phyloP scores from a whole-genome alignment of 441 rosid genomes.

The Sinapis alba region DNA sequence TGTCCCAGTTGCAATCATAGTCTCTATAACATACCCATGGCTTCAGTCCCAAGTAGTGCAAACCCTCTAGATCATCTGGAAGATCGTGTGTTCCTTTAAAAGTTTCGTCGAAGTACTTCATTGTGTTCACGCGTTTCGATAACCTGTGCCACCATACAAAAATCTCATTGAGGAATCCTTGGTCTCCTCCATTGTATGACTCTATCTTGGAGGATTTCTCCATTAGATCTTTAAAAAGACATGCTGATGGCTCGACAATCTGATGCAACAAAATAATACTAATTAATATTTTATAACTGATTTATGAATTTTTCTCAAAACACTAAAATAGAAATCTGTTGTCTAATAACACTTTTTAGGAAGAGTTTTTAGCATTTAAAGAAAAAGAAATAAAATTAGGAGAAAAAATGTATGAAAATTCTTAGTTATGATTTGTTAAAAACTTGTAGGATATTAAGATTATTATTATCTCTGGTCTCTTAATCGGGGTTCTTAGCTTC shows the following conservation, averaged over 20 bases:
- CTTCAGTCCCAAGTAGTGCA: constrained; percentile 72
- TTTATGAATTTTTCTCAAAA: background rate
- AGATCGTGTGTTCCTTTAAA: constrained; percentile 21
- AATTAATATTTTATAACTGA: background rate
- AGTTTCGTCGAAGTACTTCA: constrained; percentile 44
- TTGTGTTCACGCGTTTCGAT: constrained; percentile 48
- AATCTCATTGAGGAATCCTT: constrained; percentile 71
- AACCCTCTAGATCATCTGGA: constrained; percentile 35
- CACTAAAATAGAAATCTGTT: background rate
- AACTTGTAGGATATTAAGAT: too few relatives aligned
- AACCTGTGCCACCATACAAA: constrained; percentile 88
- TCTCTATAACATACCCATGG: constrained; percentile 88
- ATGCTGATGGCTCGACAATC: constrained; percentile 67
- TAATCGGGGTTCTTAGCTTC: too few relatives aligned
- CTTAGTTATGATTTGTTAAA: too few relatives aligned
- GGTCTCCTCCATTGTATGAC: constrained; percentile 81
- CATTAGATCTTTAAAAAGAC: constrained; percentile 56
- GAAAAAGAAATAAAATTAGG: too few relatives aligned
- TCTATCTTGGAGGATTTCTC: constrained; percentile 37
- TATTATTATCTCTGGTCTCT: too few relatives aligned
- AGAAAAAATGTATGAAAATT: too few relatives aligned
- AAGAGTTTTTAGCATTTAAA: too few relatives aligned
- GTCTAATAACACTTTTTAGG: too few relatives aligned
- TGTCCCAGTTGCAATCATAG: constrained; percentile 86
- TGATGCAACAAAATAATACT: background rate